A percentile compares a stretch with the other conserved stretches of the same genome.
These are phyloP conservation scores for Oenanthe sinensis DNA, from an alignment of 129 eudicot genomes.

Conservation along the genomic window DNA sequence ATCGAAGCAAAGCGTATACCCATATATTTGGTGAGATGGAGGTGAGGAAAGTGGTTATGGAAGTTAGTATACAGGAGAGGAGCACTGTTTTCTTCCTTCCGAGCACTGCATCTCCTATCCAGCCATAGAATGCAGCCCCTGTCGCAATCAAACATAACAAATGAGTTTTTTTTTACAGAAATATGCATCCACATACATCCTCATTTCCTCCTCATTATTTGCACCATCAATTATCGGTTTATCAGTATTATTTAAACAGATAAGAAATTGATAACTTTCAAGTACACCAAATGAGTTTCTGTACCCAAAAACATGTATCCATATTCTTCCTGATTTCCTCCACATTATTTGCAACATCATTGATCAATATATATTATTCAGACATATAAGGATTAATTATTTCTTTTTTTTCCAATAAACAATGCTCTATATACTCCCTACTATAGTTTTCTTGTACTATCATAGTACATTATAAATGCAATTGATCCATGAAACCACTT, in stretches of 20 bases:
- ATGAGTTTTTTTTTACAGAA: background rate
- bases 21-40: slow-evolving; percentile 37
- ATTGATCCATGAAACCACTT: background rate
- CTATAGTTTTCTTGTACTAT: background rate
- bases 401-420: no score
- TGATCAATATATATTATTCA: no score
- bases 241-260: background rate
- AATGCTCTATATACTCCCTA: background rate
- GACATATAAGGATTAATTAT: no score
- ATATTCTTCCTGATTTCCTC: no score
- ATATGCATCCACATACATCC: background rate
- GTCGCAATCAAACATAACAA: background rate
- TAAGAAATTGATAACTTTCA: background rate
- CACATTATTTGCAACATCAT: no score
- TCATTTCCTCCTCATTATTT: background rate
- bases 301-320: no score
- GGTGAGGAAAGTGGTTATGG: slow-evolving; percentile 25
- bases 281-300: no score
- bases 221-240: background rate
- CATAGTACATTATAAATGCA: background rate
- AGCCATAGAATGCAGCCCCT: slow-evolving; percentile 3
- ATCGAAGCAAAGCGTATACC: slow-evolving; percentile 29
- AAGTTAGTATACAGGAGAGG: slow-evolving; percentile 35
- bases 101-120: slow-evolving; percentile 25
- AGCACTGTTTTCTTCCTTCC: slow-evolving; percentile 36